phyloP scores from a whole-genome alignment of 495 filamentous ascomycete species.

The Cercophora scortea region DNA sequence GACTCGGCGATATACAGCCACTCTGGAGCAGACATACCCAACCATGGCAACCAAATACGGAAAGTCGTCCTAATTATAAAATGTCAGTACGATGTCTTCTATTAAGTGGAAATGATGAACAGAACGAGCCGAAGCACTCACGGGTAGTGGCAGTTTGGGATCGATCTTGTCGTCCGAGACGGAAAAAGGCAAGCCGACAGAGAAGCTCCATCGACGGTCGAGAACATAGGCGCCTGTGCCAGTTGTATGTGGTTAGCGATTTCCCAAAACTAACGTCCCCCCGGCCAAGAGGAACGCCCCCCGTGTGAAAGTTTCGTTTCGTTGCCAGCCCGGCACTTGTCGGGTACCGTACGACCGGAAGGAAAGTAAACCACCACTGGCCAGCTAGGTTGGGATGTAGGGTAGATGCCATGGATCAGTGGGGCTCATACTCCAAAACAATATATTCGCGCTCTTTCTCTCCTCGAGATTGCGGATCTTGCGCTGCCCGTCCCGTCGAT shows the following conservation, averaged over 20 bases:
- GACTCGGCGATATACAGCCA: conserved; percentile 30
- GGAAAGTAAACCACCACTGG: too few relatives aligned
- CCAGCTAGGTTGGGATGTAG: too few relatives aligned
- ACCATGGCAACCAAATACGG: conserved; percentile 76
- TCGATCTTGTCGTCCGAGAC: conserved; percentile 81
- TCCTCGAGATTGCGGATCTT: conserved; percentile 58
- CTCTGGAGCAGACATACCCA: conserved; percentile 50
- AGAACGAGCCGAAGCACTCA: conserved; percentile 31
- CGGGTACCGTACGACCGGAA: too few relatives aligned
- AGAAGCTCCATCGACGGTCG: conserved; percentile 75
- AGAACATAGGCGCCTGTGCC: conserved; percentile 52
- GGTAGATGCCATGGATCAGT: too few relatives aligned
- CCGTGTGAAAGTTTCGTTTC: too few relatives aligned
- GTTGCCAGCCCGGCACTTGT: too few relatives aligned
- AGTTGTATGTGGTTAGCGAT: too few relatives aligned
- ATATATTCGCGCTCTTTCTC: conserved; percentile 50
- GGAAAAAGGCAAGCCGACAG: conserved; percentile 72
- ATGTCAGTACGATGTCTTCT: neutral
- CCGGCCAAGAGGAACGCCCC: too few relatives aligned
- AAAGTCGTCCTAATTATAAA: conserved; percentile 47
- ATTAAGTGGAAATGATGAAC: neutral
- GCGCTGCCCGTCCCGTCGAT: conserved; percentile 64
- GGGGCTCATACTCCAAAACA: conserved; percentile 57
- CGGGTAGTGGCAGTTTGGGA: conserved; percentile 65
- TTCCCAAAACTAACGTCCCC: too few relatives aligned